Evolutionary conservation across 805 yeast species (phyloP).

Genomic region (Komagataella populi): DNA sequence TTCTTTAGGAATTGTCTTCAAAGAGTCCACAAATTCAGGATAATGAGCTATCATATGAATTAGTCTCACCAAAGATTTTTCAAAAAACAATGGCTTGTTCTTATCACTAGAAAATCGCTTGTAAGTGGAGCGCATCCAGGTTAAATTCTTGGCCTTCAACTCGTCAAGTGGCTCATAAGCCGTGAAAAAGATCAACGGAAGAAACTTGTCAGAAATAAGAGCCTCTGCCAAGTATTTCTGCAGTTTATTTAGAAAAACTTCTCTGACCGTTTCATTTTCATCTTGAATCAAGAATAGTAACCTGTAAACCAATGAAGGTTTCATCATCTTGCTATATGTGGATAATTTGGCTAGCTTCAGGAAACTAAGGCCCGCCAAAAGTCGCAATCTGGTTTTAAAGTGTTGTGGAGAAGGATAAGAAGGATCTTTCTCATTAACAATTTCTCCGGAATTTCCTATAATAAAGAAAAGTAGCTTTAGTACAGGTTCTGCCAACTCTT

Average conservation of each 20-base stretch:
- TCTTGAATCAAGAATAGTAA: slow-evolving; percentile 56
- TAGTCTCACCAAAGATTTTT: slow-evolving; percentile 52
- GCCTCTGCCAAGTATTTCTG: slow-evolving; percentile 37
- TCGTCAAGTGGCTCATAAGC: slow-evolving; percentile 60
- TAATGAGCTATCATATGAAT: slow-evolving; percentile 67
- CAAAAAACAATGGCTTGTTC: slow-evolving; percentile 37
- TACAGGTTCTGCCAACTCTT: slow-evolving; percentile 42
- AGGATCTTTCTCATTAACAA: slow-evolving; percentile 30
- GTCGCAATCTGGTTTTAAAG: slow-evolving; percentile 47
- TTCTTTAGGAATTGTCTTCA: slow-evolving; percentile 5
- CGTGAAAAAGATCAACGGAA: slow-evolving; percentile 55
- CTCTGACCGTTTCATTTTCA: slow-evolving; percentile 43
- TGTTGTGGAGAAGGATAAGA: slow-evolving; percentile 48
- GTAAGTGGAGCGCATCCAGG: slow-evolving; percentile 61
- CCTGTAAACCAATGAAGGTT: slow-evolving; percentile 35
- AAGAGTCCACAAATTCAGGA: slow-evolving; percentile 38
- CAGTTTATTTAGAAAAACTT: slow-evolving; percentile 31
- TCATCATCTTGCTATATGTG: slow-evolving; percentile 35
- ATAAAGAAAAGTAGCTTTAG: slow-evolving; percentile 53
- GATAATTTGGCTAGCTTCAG: slow-evolving; percentile 51
- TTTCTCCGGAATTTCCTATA: slow-evolving; percentile 69
- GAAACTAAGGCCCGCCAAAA: slow-evolving; percentile 53
- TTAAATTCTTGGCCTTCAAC: slow-evolving; percentile 35
- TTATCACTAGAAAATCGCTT: slow-evolving; percentile 16
- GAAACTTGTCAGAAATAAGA: slow-evolving; percentile 46